A percentile compares a stretch with the other conserved stretches of the same genome.
phyloP scores from a whole-genome alignment of 306 rosid genomes.

The Cucumis hystrix region DNA sequence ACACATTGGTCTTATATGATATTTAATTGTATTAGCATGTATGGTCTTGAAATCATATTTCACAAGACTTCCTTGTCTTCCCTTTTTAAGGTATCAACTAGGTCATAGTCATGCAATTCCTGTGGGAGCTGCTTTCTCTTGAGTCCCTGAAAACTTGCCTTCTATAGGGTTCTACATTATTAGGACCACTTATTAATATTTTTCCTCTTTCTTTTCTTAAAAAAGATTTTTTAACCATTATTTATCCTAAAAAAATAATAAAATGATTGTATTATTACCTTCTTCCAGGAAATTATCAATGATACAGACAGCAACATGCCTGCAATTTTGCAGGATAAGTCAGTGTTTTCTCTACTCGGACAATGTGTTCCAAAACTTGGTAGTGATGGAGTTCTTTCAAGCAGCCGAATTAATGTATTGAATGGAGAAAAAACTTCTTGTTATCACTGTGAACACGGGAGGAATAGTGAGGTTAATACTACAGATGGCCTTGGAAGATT shows the following conservation, averaged over 20 bases:
- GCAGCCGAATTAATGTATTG: constrained; percentile 16
- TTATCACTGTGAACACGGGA: constrained; percentile 23
- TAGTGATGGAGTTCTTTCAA: constrained; percentile 13
- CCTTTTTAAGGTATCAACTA: neutral
- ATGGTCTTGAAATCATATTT: neutral
- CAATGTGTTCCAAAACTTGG: constrained; percentile 25
- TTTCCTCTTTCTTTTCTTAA: neutral
- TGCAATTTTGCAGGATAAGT: constrained; percentile 42
- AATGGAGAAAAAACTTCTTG: constrained; percentile 16
- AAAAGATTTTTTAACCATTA: neutral
- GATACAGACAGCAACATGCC: constrained; percentile 51
- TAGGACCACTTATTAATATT: neutral
- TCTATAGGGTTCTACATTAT: neutral
- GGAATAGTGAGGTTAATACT: constrained; percentile 12
- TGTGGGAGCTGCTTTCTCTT: neutral
- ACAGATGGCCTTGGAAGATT: constrained; percentile 12
- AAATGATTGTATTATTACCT: constrained; percentile 5
- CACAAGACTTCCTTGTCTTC: neutral
- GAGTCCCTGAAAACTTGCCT: neutral
- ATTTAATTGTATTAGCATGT: neutral
- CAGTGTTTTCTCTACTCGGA: constrained; percentile 53
- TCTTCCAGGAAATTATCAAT: constrained; percentile 43
- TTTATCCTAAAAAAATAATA: neutral
- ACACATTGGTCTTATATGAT: neutral
- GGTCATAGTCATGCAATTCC: neutral